Evolutionary conservation across 2,329 filamentous ascomycete species (phyloP).

Genomic region (Talaromyces sp.): DNA sequence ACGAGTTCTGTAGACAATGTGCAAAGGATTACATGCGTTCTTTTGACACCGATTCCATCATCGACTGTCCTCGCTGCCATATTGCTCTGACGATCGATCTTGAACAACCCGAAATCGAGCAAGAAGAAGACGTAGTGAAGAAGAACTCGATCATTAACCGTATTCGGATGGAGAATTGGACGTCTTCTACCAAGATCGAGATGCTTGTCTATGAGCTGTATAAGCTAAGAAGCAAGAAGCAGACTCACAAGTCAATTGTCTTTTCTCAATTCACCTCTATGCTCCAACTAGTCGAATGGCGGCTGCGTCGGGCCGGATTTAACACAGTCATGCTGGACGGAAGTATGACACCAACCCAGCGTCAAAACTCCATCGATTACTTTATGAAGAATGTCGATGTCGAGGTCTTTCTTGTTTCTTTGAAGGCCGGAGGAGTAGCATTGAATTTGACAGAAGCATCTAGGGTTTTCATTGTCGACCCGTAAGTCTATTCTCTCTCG

Average conservation of each 20-base stretch:
- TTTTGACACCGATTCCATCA: slow-evolving; percentile 56
- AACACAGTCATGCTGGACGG: slow-evolving; percentile 98
- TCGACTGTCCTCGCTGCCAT: slow-evolving; percentile 79
- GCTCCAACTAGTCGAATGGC: slow-evolving; percentile 96
- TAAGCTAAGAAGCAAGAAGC: slow-evolving; percentile 83
- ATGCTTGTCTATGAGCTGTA: slow-evolving; percentile 91
- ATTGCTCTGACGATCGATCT: slow-evolving; percentile 85
- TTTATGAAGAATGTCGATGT: slow-evolving; percentile 95
- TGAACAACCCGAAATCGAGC: slow-evolving; percentile 90
- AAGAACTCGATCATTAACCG: slow-evolving; percentile 97
- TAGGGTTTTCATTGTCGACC: slow-evolving; percentile 91
- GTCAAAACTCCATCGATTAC: slow-evolving; percentile 87
- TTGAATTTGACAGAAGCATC: slow-evolving; percentile 93
- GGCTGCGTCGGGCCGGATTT: slow-evolving; percentile 90
- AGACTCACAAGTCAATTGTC: slow-evolving; percentile 93
- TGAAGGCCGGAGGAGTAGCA: slow-evolving; percentile 94
- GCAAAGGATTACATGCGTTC: slow-evolving; percentile 75
- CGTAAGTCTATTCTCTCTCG: slow-evolving; percentile 52
- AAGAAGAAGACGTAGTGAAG: slow-evolving; percentile 79
- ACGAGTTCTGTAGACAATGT: slow-evolving; percentile 83
- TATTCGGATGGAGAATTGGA: slow-evolving; percentile 99
- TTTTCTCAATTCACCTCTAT: slow-evolving; percentile 97
- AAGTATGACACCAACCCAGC: slow-evolving; percentile 90
- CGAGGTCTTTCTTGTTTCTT: slow-evolving; percentile 90
- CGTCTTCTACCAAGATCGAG: slow-evolving; percentile 96